These are phyloP conservation scores for Phytophthora lateralis DNA, from an alignment of 352 stramenopile genomes.

Conservation along the genomic window DNA sequence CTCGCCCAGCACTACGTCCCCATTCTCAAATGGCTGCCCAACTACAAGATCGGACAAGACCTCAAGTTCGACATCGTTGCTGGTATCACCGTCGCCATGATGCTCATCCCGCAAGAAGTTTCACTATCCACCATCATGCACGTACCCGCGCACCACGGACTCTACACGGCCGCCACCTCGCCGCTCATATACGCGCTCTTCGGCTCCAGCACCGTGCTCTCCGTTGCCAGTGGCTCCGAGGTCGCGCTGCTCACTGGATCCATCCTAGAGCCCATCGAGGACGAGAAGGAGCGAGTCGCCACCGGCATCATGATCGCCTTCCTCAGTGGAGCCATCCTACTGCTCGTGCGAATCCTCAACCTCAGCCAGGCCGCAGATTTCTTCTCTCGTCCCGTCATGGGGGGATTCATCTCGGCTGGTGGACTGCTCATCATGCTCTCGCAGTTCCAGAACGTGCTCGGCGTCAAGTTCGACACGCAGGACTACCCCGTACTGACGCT, in stretches of 20 bases:
- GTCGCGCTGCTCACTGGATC: constrained; percentile 51
- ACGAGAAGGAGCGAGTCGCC: constrained; percentile 46
- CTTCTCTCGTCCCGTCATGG: constrained; percentile 89
- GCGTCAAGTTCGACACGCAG: constrained; percentile 56
- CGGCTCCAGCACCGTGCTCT: constrained; percentile 74
- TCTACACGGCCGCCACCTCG: constrained; percentile 86
- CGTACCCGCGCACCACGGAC: constrained; percentile 82
- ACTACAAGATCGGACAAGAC: constrained; percentile 50
- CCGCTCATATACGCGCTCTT: constrained; percentile 87
- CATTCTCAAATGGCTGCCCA: constrained; percentile 56
- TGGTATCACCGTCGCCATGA: constrained; percentile 72
- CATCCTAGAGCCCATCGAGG: constrained; percentile 52
- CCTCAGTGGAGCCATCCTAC: constrained; percentile 74
- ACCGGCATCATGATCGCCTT: constrained; percentile 65
- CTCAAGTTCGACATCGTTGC: constrained; percentile 56
- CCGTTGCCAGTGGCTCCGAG: constrained; percentile 73
- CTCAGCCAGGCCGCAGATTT: constrained; percentile 89
- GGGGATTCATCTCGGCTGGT: constrained; percentile 88
- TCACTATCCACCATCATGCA: constrained; percentile 86
- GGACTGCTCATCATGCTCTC: constrained; percentile 90
- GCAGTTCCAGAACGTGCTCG: constrained; percentile 87
- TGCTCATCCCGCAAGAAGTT: constrained; percentile 90
- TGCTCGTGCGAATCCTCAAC: constrained; percentile 78
- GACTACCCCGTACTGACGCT: constrained; percentile 60
- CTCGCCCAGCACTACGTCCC: constrained; percentile 27